These are phyloP conservation scores for Neurospora sp. DNA, from an alignment of 2,329 filamentous ascomycete species.

Conservation along the genomic window DNA sequence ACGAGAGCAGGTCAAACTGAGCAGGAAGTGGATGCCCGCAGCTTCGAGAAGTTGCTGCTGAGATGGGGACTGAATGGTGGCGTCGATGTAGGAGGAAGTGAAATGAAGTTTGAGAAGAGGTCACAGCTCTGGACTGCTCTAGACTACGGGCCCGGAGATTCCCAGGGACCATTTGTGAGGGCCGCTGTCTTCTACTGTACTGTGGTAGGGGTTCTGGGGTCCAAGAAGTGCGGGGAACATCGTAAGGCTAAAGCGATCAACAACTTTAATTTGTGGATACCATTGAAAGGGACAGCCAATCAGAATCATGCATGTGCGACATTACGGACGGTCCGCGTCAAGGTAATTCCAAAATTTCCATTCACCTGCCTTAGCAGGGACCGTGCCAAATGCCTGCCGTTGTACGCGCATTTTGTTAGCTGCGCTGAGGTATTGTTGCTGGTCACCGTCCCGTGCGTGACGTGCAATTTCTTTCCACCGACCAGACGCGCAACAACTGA, in stretches of 20 bases:
- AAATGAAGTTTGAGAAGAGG: background rate
- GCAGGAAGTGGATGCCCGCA: background rate
- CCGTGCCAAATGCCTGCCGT: background rate
- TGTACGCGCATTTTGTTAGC: background rate
- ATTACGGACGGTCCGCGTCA: conserved; percentile 1
- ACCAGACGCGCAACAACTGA: background rate
- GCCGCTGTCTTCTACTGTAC: background rate
- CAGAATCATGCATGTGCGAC: background rate
- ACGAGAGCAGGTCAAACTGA: background rate
- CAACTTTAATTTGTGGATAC: background rate
- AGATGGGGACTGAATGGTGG: background rate
- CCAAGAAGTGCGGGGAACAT: background rate
- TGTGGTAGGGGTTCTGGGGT: background rate
- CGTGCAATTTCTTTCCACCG: conserved; percentile 1
- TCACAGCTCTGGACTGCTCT: background rate
- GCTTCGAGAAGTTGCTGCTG: background rate
- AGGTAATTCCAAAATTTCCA: conserved; percentile 10
- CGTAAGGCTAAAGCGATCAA: background rate
- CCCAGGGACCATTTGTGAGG: background rate
- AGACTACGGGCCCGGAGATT: background rate
- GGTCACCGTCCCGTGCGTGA: background rate
- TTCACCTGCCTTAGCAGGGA: background rate
- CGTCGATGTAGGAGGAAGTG: background rate
- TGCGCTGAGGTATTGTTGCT: background rate
- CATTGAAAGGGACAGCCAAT: background rate